Conservation (phyloP, 2,329 filamentous ascomycete species). For the Chrysoporthe deuterocubensis region DNA sequence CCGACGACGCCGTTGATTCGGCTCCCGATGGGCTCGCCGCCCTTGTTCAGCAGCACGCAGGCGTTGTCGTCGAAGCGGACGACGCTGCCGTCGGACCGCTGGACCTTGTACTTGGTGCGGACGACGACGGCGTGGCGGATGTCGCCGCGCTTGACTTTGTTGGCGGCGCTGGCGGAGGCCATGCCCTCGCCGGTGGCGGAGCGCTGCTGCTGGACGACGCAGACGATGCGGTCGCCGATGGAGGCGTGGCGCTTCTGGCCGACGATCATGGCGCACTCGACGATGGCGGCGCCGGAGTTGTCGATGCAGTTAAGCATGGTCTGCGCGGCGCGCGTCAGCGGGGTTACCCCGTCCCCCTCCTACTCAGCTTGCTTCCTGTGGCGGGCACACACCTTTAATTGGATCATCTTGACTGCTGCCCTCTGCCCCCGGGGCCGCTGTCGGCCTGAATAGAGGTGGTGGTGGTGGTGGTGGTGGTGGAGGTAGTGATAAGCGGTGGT, state of each 20-base stretch:
- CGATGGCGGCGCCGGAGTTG: slow-evolving; percentile 96
- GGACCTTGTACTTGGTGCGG: slow-evolving; percentile 84
- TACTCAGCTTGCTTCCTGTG: neutral
- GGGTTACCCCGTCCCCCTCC: neutral
- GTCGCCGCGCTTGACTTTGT: slow-evolving; percentile 95
- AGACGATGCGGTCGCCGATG: slow-evolving; percentile 95
- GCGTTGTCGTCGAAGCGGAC: slow-evolving; percentile 98
- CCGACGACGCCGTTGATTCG: slow-evolving; percentile 92
- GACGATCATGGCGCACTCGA: slow-evolving; percentile 93
- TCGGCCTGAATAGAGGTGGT: slow-evolving; percentile 16
- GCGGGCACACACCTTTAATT: slow-evolving; percentile 69
- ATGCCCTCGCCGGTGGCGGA: slow-evolving; percentile 73
- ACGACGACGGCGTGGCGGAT: slow-evolving; percentile 96
- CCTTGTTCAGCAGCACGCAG: slow-evolving; percentile 95
- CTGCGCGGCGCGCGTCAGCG: slow-evolving; percentile 48
- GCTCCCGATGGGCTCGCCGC: slow-evolving; percentile 91
- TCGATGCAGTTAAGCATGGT: slow-evolving; percentile 99
- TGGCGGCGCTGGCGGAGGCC: slow-evolving; percentile 69
- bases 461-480: slow-evolving; percentile 9
- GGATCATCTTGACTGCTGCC: slow-evolving; percentile 73
- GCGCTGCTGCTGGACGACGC: slow-evolving; percentile 96
- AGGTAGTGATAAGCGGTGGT: neutral
- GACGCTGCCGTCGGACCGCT: slow-evolving; percentile 85
- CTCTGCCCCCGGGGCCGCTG: slow-evolving; percentile 28
- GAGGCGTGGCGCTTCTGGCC: slow-evolving; percentile 87